Percentiles rank a stretch among this genome's conserved stretches.
Evolutionary conservation across 2,329 filamentous ascomycete genomes (phyloP).

Genomic region (Aspergillus sp.): DNA sequence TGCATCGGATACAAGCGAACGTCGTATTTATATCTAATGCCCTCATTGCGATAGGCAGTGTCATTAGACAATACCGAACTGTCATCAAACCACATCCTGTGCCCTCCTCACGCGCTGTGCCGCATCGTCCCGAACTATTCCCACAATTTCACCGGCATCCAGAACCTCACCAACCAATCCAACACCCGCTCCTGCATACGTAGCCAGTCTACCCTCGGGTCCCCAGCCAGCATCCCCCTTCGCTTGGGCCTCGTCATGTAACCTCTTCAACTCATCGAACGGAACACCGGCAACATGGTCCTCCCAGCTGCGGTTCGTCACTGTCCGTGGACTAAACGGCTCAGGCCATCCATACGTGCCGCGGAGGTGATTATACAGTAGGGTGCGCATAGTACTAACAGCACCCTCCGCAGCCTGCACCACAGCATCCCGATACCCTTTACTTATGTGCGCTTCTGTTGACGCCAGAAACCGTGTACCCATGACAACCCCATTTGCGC

Average conservation of each 20-base stretch:
- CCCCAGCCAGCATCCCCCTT: slow-evolving; percentile 44
- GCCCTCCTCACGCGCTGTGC: not conserved
- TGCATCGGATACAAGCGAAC: not conserved
- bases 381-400: slow-evolving; percentile 43
- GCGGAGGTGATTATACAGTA: slow-evolving; percentile 50
- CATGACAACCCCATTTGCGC: slow-evolving; percentile 51
- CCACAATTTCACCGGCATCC: slow-evolving; percentile 35
- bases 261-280: slow-evolving; percentile 42
- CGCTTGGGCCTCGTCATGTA: slow-evolving; percentile 37
- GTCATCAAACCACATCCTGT: not conserved
- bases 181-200: slow-evolving; percentile 44
- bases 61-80: not conserved
- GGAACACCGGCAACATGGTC: slow-evolving; percentile 30
- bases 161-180: slow-evolving; percentile 40
- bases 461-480: slow-evolving; percentile 59
- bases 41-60: not conserved
- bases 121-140: slow-evolving; percentile 13
- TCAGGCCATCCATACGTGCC: slow-evolving; percentile 56
- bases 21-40: not conserved
- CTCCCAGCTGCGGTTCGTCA: slow-evolving; percentile 9
- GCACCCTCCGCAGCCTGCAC: slow-evolving; percentile 48
- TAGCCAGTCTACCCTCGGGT: slow-evolving; percentile 42
- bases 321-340: slow-evolving; percentile 51
- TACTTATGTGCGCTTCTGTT: slow-evolving; percentile 44
- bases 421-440: slow-evolving; percentile 48